Base-by-base conservation (phyloP, 139 green algal genomes). In the Diplosphaera chodatii region DNA sequence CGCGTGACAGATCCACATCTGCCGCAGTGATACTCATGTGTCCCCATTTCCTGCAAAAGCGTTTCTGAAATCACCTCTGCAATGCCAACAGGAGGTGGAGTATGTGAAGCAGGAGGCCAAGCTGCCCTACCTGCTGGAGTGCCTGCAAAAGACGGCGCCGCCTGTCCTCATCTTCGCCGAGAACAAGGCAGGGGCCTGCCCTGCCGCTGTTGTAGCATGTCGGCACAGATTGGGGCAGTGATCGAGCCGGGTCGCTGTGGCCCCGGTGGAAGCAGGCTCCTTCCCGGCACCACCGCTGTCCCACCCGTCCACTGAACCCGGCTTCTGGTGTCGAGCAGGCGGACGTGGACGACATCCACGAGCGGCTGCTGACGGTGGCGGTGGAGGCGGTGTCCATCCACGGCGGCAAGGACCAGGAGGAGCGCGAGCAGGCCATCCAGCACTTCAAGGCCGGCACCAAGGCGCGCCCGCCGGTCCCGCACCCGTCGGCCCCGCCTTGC, bases 91-190 rank as follows among this genome's bases (percentile, higher is more conserved):
- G 87, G 94, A 99, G 84, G 93, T 99, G 56, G 95, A 99, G 83
- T 99, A 98, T 69, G 95, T 99, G 13, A 99, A 98, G 82, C 84
- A 96, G 75, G 96, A 98, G 78, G 88, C 86, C 64, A 98, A 98
- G 86, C 89, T 99, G 66, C 77, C 84, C 25, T 94, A 97, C 84
- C 84, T 99, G 76, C 88, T 97, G 28, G 90, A 97, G 78, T 96
- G 89, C 81, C 80, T 99, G 69, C 94, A 98, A 83, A 99, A 99
- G 84, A 98, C 95, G 27, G 85, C 95, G 4, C 95, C 95, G 13
- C 95, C 95, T 0, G 95, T 98, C 69, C 85, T 99, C 3, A 84
- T 99, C 15, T 99, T 99, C 85, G 93, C 91, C 15, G 94, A 98
- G 84, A 97, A 97, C 87, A 98, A 55, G 1, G 41, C 25, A n/a